A percentile compares a stretch with the other conserved stretches of the same genome.
These are phyloP conservation scores for Populus deltoides DNA, from an alignment of 345 rosid genomes.

Conservation along the genomic window DNA sequence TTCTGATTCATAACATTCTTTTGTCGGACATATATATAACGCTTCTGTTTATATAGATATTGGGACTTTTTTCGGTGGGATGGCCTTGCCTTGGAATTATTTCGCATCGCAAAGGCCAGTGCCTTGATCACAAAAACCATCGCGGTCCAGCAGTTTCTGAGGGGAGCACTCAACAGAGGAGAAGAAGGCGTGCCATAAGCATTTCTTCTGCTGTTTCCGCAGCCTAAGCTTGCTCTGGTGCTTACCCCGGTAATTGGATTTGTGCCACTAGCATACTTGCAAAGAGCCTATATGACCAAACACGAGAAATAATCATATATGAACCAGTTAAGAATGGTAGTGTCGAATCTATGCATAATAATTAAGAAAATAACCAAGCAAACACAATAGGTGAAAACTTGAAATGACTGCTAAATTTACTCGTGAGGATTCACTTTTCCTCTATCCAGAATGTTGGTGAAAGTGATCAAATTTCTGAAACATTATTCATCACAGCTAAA, in stretches of 20 bases:
- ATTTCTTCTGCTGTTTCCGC: slow-evolving; percentile 77
- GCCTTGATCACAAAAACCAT: slow-evolving; percentile 72
- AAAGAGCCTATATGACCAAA: slow-evolving; percentile 55
- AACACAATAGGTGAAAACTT: neutral
- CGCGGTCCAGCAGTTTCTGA: slow-evolving; percentile 71
- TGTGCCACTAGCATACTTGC: slow-evolving; percentile 89
- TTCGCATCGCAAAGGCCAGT: slow-evolving; percentile 76
- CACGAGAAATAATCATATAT: neutral
- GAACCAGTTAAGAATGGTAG: neutral
- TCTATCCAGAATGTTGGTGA: neutral
- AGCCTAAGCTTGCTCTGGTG: slow-evolving; percentile 81
- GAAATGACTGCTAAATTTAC: neutral
- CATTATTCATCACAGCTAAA: no score
- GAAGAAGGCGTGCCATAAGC: slow-evolving; percentile 88
- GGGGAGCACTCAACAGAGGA: slow-evolving; percentile 88
- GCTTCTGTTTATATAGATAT: neutral
- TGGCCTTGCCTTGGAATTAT: slow-evolving; percentile 1
- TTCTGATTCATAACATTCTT: neutral
- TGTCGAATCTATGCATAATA: neutral
- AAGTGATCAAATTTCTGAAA: neutral
- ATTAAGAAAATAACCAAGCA: no score
- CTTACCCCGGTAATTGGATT: slow-evolving; percentile 78
- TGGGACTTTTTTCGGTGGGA: neutral
- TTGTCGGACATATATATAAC: neutral
- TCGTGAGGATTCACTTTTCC: neutral